Evolutionary conservation across 305 asterid species (phyloP).

Genomic region (Rubia peregrina): DNA sequence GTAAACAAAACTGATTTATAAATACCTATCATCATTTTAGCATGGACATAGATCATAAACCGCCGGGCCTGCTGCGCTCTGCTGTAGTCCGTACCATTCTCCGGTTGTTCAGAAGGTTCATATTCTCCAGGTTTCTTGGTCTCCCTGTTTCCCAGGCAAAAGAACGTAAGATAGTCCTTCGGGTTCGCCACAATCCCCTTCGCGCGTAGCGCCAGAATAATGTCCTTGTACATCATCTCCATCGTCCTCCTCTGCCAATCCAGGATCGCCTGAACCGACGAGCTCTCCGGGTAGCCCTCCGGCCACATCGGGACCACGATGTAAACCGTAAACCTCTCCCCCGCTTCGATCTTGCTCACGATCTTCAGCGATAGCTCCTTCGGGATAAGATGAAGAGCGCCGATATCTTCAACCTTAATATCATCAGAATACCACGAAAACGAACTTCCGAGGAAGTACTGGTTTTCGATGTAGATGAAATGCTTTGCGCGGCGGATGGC

Average conservation of each 20-base stretch:
- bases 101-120: slow-evolving; percentile 61
- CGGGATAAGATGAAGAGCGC: slow-evolving; percentile 74
- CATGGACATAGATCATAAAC: slow-evolving; percentile 88
- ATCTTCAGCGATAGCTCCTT: slow-evolving; percentile 79
- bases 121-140: slow-evolving; percentile 63
- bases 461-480: slow-evolving; percentile 78
- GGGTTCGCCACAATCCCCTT: slow-evolving; percentile 70
- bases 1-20: too few relatives aligned
- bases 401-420: slow-evolving; percentile 57
- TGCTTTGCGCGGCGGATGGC: slow-evolving; percentile 79
- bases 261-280: slow-evolving; percentile 74
- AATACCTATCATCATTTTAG: slow-evolving; percentile 86
- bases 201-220: slow-evolving; percentile 51
- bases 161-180: slow-evolving; percentile 68
- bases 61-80: slow-evolving; percentile 76
- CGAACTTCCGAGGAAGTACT: slow-evolving; percentile 71
- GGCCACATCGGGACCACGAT: slow-evolving; percentile 95
- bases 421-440: slow-evolving; percentile 55
- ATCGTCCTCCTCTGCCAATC: slow-evolving; percentile 91
- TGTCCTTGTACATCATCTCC: slow-evolving; percentile 77
- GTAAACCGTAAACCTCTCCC: slow-evolving; percentile 69
- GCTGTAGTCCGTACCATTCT: slow-evolving; percentile 52
- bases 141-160: slow-evolving; percentile 78
- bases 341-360: slow-evolving; percentile 70
- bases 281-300: slow-evolving; percentile 76